A percentile compares a stretch with the other conserved stretches of the same genome.
Evolutionary conservation across 257 asterid species (phyloP).

Genomic region (Jasminum sambac): DNA sequence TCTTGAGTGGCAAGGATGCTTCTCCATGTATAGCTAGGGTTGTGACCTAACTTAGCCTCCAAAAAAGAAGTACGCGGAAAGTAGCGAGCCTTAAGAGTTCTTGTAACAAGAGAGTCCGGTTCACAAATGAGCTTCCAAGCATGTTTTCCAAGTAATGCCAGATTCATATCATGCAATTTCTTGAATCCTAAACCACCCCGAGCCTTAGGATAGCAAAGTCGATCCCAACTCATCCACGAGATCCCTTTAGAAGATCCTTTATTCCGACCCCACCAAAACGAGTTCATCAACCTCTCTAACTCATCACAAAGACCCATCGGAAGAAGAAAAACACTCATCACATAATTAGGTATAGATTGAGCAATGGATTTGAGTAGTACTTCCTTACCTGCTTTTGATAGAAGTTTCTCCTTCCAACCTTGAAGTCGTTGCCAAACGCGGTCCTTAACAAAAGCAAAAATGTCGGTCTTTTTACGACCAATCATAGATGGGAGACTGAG

Average conservation of each 20-base stretch:
- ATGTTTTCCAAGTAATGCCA: not conserved
- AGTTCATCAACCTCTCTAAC: too few species aligned
- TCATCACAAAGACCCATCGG: too few species aligned
- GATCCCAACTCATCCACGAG: not conserved
- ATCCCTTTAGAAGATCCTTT: not conserved
- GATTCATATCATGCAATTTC: not conserved
- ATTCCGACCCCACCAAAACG: not conserved
- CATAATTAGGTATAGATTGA: too few species aligned
- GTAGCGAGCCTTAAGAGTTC: not conserved
- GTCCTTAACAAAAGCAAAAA: not conserved
- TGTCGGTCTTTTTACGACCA: not conserved
- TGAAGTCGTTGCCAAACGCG: not conserved
- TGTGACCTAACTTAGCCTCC: too few species aligned
- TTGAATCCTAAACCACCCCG: not conserved
- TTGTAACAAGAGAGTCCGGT: not conserved
- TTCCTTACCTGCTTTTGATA: not conserved
- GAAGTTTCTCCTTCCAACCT: not conserved
- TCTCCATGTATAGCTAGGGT: too few species aligned
- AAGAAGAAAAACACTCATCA: too few species aligned
- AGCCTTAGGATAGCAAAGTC: not conserved
- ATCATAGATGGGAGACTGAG: not conserved
- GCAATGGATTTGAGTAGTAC: too few species aligned
- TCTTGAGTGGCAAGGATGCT: too few species aligned
- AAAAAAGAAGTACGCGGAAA: not conserved
- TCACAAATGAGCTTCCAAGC: not conserved